phyloP scores from a whole-genome alignment of 2,329 filamentous ascomycete species.

The Alternaria consortialis region DNA sequence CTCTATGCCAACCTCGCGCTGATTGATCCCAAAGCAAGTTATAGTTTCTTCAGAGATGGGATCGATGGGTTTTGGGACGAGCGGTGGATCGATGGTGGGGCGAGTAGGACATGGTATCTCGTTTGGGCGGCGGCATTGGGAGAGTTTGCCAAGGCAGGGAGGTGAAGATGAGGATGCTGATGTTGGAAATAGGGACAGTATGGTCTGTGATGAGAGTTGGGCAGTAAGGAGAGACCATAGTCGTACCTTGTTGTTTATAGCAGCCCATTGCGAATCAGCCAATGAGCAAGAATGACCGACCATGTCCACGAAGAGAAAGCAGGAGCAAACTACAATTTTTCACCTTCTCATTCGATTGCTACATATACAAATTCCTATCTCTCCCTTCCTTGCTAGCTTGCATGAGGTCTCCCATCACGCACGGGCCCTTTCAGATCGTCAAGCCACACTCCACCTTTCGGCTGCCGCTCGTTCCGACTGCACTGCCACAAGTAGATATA shows the following conservation, averaged over 20 bases:
- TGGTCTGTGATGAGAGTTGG: too few relatives aligned
- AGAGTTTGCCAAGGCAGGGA: slow-evolving; percentile 20
- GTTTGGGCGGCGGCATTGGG: slow-evolving; percentile 42
- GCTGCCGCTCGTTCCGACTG: slow-evolving; percentile 8
- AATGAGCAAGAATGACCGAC: too few relatives aligned
- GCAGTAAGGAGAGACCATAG: too few relatives aligned
- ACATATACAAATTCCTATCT: neutral
- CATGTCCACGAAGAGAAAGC: fast-evolving
- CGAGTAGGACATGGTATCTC: slow-evolving; percentile 53
- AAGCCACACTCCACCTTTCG: slow-evolving; percentile 15
- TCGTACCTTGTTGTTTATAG: too few relatives aligned
- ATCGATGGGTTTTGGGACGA: slow-evolving; percentile 67
- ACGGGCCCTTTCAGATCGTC: neutral
- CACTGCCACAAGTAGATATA: slow-evolving; percentile 21
- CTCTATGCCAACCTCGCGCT: slow-evolving; percentile 84
- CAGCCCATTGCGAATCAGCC: too few relatives aligned
- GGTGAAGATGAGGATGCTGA: neutral
- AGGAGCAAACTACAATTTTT: neutral
- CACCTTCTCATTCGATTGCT: neutral
- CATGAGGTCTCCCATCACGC: neutral
- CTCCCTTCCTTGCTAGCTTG: too few relatives aligned
- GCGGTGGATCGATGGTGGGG: slow-evolving; percentile 80
- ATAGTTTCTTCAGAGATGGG: slow-evolving; percentile 74
- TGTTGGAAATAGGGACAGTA: too few relatives aligned
- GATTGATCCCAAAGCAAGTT: slow-evolving; percentile 74